Evolutionary conservation across 1,139 yeast genomes (phyloP), one percentile per base, ranked within the genome.

Genomic region (Scheffersomyces insectosa): DNA sequence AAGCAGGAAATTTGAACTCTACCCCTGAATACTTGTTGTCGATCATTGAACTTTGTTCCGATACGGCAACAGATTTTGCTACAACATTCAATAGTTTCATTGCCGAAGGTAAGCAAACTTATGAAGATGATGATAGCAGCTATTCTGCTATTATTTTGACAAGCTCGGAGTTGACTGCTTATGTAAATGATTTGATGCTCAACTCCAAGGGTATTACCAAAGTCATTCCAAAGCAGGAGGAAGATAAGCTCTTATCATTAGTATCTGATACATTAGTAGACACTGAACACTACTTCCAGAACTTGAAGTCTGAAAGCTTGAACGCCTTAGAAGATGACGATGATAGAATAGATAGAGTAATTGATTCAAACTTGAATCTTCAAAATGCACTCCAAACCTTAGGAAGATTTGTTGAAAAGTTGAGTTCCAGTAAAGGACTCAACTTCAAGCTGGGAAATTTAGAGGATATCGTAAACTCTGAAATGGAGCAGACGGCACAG

Each of bases 1-100:
- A 86, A 62, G 89, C 93, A 13, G 95, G 95, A 43, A 88, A 88
- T 57, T 82, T 83, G 53, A 83, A 83, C 59, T 76, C 95, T 2
- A 80, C 95, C 0, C 89, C 96, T 2, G 85, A 80, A 54, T 85
- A 82, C 56, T 66, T 87, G 33, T 70, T 84, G 36, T 84, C 95
- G 0, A 70, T 88, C 39, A 70, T 85, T 51, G 97, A 90, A 59
- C 79, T 83, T 52, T 77, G 87, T 23, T 80, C 90, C 0, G 80
- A 83, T 42, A 72, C 80, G 23, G 89, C 91, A 0, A 88, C 93
- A 6, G 95, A 86, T 40, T 88, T 90, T 63, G 87, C 96, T 5
- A 79, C 84, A 13, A 81, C 85, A 11, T 89, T 89, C 68, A 88
- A 87, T 59, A 80, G 83, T 40, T 85, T 80, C 56, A 73, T 88